Conservation (phyloP, 306 rosid genomes). For the Dicorynia guianensis region DNA sequence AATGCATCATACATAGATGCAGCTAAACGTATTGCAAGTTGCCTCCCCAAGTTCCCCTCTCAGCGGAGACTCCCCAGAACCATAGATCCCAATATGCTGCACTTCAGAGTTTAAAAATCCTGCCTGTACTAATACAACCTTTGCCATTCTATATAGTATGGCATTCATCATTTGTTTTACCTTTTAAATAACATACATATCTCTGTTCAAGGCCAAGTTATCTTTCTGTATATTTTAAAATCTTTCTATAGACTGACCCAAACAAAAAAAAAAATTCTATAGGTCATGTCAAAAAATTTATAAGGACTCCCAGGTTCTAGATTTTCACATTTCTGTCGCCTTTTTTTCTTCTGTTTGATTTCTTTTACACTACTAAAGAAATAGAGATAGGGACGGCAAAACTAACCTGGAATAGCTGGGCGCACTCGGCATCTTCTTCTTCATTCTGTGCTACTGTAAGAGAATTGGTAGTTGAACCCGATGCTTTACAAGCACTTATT, state of each 20-base stretch:
- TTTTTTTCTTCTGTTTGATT: not conserved
- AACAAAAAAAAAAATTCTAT: not conserved
- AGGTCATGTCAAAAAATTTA: too few relatives aligned
- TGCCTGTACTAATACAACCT: not conserved
- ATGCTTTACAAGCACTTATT: conserved; percentile 44
- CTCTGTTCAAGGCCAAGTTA: too few relatives aligned
- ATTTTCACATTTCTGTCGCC: conserved; percentile 12
- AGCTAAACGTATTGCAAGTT: conserved; percentile 56
- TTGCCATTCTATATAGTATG: not conserved
- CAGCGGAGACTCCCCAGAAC: conserved; percentile 50
- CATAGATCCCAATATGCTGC: conserved; percentile 45
- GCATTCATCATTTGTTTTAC: not conserved
- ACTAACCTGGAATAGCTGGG: conserved; percentile 78
- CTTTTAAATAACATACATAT: too few relatives aligned
- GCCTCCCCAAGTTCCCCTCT: conserved; percentile 70
- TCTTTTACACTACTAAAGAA: not conserved
- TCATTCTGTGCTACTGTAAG: conserved; percentile 33
- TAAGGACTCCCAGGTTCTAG: conserved; percentile 7
- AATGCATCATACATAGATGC: conserved; percentile 48
- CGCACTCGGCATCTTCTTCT: conserved; percentile 68
- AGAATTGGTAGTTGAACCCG: conserved; percentile 53
- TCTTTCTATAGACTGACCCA: not conserved
- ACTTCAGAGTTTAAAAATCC: conserved; percentile 59
- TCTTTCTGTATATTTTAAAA: not conserved
- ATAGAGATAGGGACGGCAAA: not conserved